Base-by-base conservation (phyloP, 225 moss, liverwort and hornwort species). In the Ulota crispa region DNA sequence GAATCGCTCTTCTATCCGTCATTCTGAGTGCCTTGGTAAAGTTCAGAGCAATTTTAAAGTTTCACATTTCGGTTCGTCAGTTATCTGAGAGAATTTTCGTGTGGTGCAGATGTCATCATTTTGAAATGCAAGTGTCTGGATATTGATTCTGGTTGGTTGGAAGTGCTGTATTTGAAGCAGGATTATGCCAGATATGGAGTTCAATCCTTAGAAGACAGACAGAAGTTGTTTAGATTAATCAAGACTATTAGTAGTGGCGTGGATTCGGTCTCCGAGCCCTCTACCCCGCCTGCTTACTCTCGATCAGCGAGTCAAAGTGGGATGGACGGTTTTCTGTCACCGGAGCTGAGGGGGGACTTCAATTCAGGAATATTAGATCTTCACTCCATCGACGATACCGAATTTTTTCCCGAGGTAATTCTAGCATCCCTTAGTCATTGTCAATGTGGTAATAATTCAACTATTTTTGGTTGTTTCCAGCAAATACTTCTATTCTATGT, bases 111-210 rank as follows among this genome's bases (percentile, higher is more conserved):
- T 81, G 75, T 77, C 54, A 79, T 31, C 27, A 23, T 68, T 68
- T 80, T 56, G 4, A 50, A 78, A 61, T 68, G n/a, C 34, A 30
- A 45, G 23, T 31, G 67, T 85, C 65, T 78, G 45, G 80, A 54
- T 84, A 82, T 80, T 91, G 85, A 91, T 87, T 82, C 77, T 83
- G 66, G 80, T 91, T 85, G 83, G 83, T 82, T 79, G 91, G 87
- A 87, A 91, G 88, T 88, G 91, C 83, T 78, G 83, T 81, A 77
- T 88, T 89, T 89, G 93, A 87, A 89, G 83, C 94, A 98, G 97
- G 97, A 98, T 87, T 95, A 98, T 82, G 95, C 94, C 72, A 92
- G 93, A 83, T 95, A 92, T 82, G 97, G 97, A 86, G 97, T 98
- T 73, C 94, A 94, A 85, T 95, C 94, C 39, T 68, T 95, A 85